These are phyloP conservation scores for Porpolomopsis calyptriformis DNA, from an alignment of 768 basidiomycete species.

Conservation along the genomic window DNA sequence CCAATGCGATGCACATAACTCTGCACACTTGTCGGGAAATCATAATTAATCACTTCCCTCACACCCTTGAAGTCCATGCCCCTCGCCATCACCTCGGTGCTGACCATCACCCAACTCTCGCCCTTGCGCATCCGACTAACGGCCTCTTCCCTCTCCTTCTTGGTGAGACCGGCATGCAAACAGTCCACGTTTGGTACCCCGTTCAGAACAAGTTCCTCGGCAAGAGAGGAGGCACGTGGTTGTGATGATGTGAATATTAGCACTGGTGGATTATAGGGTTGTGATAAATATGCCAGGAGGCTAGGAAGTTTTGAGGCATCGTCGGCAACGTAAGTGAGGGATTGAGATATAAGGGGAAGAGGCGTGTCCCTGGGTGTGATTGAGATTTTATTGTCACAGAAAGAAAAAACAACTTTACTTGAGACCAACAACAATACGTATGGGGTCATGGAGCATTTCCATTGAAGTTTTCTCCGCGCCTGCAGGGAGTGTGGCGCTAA, in stretches of 20 bases:
- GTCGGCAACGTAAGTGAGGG: slow-evolving; percentile 83
- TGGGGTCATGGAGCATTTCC: slow-evolving; percentile 73
- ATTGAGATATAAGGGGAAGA: slow-evolving; percentile 80
- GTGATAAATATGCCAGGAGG: slow-evolving; percentile 65
- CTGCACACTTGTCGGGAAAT: slow-evolving; percentile 92
- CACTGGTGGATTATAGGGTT: slow-evolving; percentile 82
- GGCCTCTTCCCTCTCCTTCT: slow-evolving; percentile 79
- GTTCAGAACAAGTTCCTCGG: slow-evolving; percentile 72
- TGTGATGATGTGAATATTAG: slow-evolving; percentile 90
- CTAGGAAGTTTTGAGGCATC: slow-evolving; percentile 93
- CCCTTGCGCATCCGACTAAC: slow-evolving; percentile 79
- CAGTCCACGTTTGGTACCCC: slow-evolving; percentile 76
- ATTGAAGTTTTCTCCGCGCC: slow-evolving; percentile 80
- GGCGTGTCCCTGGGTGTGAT: slow-evolving; percentile 70
- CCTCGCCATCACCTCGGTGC: slow-evolving; percentile 94
- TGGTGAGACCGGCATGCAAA: slow-evolving; percentile 83
- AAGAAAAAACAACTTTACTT: slow-evolving; percentile 47
- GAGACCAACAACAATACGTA: slow-evolving; percentile 90
- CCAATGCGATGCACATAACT: slow-evolving; percentile 96
- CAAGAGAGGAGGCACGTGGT: slow-evolving; percentile 67
- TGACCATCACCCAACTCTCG: slow-evolving; percentile 89
- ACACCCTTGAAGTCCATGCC: slow-evolving; percentile 98
- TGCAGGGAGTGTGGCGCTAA: slow-evolving; percentile 91
- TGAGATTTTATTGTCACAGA: not conserved
- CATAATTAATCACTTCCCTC: slow-evolving; percentile 90